A percentile compares a stretch with the other conserved stretches of the same genome.
phyloP scores from a whole-genome alignment of 805 yeast species.

The Nakazawaea ernobii region DNA sequence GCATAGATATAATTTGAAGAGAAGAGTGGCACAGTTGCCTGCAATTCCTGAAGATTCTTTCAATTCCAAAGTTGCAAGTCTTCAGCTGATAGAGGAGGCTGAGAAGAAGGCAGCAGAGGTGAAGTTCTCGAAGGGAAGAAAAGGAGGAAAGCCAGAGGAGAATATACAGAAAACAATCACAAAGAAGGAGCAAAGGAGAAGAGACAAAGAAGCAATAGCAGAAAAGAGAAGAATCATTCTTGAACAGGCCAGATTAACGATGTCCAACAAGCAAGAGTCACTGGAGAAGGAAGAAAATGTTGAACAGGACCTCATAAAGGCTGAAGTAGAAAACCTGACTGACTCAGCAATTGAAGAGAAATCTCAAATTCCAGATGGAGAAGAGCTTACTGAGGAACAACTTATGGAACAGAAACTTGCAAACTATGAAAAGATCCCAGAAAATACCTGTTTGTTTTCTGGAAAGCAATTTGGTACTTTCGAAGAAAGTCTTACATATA shows the following conservation, averaged over 20 bases:
- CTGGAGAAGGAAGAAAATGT: slow-evolving; percentile 16
- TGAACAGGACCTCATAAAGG: slow-evolving; percentile 14
- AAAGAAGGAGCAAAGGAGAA: slow-evolving; percentile 45
- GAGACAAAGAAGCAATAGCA: slow-evolving; percentile 41
- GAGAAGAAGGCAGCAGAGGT: not conserved
- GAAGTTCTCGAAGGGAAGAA: slow-evolving; percentile 5
- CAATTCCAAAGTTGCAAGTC: slow-evolving; percentile 8
- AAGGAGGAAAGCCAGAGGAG: slow-evolving; percentile 18
- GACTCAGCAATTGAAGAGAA: slow-evolving; percentile 9
- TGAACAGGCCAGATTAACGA: slow-evolving; percentile 38
- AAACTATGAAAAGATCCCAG: slow-evolving; percentile 41
- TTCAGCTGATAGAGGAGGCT: slow-evolving; percentile 3
- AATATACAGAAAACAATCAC: slow-evolving; percentile 24
- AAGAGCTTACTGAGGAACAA: slow-evolving; percentile 17
- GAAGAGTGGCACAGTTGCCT: slow-evolving; percentile 43
- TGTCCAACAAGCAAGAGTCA: slow-evolving; percentile 20
- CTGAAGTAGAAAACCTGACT: slow-evolving; percentile 3
- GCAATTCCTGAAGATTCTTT: slow-evolving; percentile 33
- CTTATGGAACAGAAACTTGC: slow-evolving; percentile 37
- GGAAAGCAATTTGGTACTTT: slow-evolving; percentile 28
- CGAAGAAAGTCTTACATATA: slow-evolving; percentile 54
- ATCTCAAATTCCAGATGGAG: not conserved
- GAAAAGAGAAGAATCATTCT: slow-evolving; percentile 44
- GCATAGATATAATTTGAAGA: slow-evolving; percentile 44
- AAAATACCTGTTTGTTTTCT: slow-evolving; percentile 47